Conservation (phyloP, 495 filamentous ascomycete genomes). For the Daldinia grandis region DNA sequence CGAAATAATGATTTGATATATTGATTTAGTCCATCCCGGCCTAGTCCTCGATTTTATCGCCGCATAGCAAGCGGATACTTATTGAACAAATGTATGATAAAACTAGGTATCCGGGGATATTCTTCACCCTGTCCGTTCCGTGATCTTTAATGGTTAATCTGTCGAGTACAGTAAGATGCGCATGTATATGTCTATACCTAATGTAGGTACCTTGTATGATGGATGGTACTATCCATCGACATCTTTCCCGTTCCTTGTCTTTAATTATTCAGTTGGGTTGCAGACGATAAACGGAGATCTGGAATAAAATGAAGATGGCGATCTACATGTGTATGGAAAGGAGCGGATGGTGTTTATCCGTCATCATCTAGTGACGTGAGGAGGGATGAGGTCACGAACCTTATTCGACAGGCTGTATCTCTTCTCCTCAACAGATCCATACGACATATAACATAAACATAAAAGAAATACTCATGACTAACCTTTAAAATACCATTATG, state of each 20-base stretch:
- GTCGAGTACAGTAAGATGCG: conserved; percentile 33
- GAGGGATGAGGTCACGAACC: conserved; percentile 1
- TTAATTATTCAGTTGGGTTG: not conserved
- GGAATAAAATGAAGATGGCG: not conserved
- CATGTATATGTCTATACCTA: not conserved
- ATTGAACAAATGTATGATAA: not conserved
- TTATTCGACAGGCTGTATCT: not conserved
- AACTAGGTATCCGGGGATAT: conserved; percentile 14
- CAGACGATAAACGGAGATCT: not conserved
- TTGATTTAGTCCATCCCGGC: conserved; percentile 1
- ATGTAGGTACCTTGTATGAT: not conserved
- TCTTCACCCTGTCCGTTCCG: conserved; percentile 16
- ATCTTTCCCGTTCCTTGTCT: not conserved
- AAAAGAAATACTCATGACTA: not conserved
- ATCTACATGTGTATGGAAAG: not conserved
- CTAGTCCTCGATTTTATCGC: not conserved
- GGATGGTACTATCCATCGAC: not conserved
- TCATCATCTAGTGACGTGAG: not conserved
- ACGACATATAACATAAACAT: not conserved
- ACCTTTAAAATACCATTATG: not conserved
- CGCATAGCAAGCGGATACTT: not conserved
- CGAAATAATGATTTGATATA: conserved; percentile 22
- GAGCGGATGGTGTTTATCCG: not conserved
- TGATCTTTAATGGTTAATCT: conserved; percentile 2
- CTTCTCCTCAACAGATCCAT: not conserved